phyloP scores from a whole-genome alignment of 73 alveolate species.

The Effrenium voratum region DNA sequence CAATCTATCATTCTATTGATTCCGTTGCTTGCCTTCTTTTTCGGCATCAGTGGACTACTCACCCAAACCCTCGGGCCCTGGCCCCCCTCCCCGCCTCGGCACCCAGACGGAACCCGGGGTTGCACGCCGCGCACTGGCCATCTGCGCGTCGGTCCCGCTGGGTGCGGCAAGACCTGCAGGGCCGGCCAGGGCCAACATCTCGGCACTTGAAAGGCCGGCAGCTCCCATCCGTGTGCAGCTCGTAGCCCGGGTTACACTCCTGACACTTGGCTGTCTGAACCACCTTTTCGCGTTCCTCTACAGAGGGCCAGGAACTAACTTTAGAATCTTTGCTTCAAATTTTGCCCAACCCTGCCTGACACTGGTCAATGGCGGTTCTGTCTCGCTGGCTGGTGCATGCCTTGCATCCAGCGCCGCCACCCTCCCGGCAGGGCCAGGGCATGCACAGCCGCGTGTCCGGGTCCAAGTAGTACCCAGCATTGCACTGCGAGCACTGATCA shows the following conservation, averaged over 20 bases:
- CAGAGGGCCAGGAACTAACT: no score
- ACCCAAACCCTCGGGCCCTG: no score
- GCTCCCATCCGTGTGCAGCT: slow-evolving; percentile 28
- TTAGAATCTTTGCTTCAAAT: no score
- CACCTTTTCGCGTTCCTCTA: no score
- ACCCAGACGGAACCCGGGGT: slow-evolving; percentile 15
- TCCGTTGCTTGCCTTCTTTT: no score
- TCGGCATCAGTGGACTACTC: no score
- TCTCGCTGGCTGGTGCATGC: slow-evolving; percentile 18
- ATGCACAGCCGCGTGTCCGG: background rate
- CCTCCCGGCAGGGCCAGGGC: slow-evolving; percentile 46
- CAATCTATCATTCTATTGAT: no score
- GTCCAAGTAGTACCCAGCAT: slow-evolving; percentile 29
- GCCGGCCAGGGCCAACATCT: background rate
- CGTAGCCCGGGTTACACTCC: slow-evolving; percentile 37
- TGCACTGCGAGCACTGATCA: slow-evolving; percentile 62
- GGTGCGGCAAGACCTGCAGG: background rate
- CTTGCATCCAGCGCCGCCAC: slow-evolving; percentile 32
- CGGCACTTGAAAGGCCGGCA: slow-evolving; percentile 32
- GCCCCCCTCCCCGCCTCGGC: no score
- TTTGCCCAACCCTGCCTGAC: no score
- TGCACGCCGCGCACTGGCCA: slow-evolving; percentile 25
- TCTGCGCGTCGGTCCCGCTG: slow-evolving; percentile 2
- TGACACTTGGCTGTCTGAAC: slow-evolving; percentile 55
- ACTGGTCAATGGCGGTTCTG: no score